These are phyloP conservation scores for Ustilago tritici DNA, from an alignment of 1,284 basidiomycete genomes.

Conservation along the genomic window DNA sequence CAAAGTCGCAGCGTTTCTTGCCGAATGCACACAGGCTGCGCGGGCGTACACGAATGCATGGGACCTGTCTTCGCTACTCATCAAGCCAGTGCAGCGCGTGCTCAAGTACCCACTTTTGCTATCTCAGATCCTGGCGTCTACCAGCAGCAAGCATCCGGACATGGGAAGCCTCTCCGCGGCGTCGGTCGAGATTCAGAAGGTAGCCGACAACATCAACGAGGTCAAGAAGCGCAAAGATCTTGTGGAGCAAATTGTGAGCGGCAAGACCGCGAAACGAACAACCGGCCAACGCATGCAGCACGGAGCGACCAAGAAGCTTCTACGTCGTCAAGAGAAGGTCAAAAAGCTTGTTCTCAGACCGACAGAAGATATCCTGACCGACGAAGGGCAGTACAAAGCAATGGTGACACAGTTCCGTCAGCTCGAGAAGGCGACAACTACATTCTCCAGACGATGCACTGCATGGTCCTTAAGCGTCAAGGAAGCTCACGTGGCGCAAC, in stretches of 20 bases:
- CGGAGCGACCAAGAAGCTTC: conserved; percentile 50
- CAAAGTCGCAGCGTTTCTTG: conserved; percentile 64
- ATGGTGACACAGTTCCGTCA: conserved; percentile 43
- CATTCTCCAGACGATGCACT: conserved; percentile 46
- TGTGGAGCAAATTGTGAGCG: conserved; percentile 63
- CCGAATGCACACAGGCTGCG: conserved; percentile 69
- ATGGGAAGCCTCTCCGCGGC: conserved; percentile 78
- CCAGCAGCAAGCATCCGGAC: conserved; percentile 81
- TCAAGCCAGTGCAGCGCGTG: conserved; percentile 73
- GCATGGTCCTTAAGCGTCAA: conserved; percentile 51
- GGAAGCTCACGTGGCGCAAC: conserved; percentile 44
- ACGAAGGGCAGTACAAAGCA: conserved; percentile 47
- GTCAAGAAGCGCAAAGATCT: conserved; percentile 85
- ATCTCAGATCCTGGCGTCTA: conserved; percentile 76
- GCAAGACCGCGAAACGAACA: conserved; percentile 36
- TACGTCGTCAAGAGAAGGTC: conserved; percentile 59
- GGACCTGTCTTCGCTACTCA: conserved; percentile 91
- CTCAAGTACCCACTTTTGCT: conserved; percentile 88
- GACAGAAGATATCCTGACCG: conserved; percentile 38
- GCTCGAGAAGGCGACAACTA: conserved; percentile 38
- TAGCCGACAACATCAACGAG: conserved; percentile 88
- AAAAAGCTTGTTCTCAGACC: conserved; percentile 37
- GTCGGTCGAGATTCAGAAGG: conserved; percentile 78
- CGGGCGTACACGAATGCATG: conserved; percentile 79
- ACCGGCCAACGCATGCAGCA: conserved; percentile 50